Evolutionary conservation across 2,329 filamentous ascomycete species (phyloP).

Genomic region (Alternaria metachromatica): DNA sequence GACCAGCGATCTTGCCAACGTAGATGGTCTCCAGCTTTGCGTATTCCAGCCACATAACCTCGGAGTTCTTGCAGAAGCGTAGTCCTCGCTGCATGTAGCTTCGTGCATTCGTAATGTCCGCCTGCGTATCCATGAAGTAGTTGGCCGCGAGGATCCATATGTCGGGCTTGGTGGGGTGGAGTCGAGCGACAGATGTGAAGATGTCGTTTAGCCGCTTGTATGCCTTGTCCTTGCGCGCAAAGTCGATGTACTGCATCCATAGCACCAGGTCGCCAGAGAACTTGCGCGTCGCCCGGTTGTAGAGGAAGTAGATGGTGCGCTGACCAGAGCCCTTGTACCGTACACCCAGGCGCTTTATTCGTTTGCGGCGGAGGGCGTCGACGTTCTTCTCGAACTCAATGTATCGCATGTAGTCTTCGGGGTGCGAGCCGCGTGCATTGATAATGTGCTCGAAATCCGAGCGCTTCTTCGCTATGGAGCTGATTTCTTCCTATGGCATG

Average conservation of each 20-base stretch:
- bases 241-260: slow-evolving; percentile 91
- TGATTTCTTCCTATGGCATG: slow-evolving; percentile 76
- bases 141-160: slow-evolving; percentile 87
- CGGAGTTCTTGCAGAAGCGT: slow-evolving; percentile 81
- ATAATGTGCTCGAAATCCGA: slow-evolving; percentile 93
- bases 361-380: slow-evolving; percentile 80
- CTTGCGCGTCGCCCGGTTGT: slow-evolving; percentile 83
- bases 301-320: slow-evolving; percentile 84
- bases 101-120: slow-evolving; percentile 85
- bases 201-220: slow-evolving; percentile 67
- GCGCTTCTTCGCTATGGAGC: slow-evolving; percentile 84
- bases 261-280: slow-evolving; percentile 81
- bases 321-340: slow-evolving; percentile 75
- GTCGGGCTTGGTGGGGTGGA: slow-evolving; percentile 83
- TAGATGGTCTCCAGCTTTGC: slow-evolving; percentile 92
- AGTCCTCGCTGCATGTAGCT: slow-evolving; percentile 88
- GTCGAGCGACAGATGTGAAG: slow-evolving; percentile 72
- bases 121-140: slow-evolving; percentile 76
- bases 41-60: slow-evolving; percentile 85
- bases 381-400: slow-evolving; percentile 72
- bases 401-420: slow-evolving; percentile 84
- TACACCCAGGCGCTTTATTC: slow-evolving; percentile 80
- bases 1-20: slow-evolving; percentile 78
- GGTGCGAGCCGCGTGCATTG: slow-evolving; percentile 74
- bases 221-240: slow-evolving; percentile 71